phyloP scores from a whole-genome alignment of 192 early-diverging fungal genomes.

The Backusella westeae region DNA sequence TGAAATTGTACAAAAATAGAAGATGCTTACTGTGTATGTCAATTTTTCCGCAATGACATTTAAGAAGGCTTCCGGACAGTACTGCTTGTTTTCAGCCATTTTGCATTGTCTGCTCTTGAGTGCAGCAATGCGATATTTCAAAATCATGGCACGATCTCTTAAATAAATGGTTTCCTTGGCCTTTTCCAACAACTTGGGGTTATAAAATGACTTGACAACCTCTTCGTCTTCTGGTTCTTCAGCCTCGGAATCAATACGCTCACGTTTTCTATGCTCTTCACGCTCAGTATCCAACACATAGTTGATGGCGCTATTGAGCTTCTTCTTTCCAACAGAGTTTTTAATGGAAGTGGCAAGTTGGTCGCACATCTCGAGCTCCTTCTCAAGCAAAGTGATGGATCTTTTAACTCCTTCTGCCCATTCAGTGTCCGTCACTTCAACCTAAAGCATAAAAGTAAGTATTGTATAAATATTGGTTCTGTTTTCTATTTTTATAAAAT shows the following conservation, averaged over 20 bases:
- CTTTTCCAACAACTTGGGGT: conserved; percentile 70
- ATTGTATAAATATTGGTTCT: neutral
- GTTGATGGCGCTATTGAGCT: conserved; percentile 82
- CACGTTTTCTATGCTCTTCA: conserved; percentile 43
- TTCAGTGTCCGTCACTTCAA: conserved; percentile 88
- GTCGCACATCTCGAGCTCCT: conserved; percentile 76
- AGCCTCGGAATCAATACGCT: conserved; percentile 4
- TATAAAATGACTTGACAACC: conserved; percentile 62
- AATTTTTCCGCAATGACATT: conserved; percentile 93
- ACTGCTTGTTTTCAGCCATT: conserved; percentile 77
- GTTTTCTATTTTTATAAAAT: neutral
- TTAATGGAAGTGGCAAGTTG: conserved; percentile 71
- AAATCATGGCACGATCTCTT: conserved; percentile 70
- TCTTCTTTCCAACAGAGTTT: conserved; percentile 69
- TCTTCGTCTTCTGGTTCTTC: conserved; percentile 50
- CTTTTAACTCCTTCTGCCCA: conserved; percentile 91
- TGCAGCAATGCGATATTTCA: conserved; percentile 81
- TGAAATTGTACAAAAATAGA: neutral
- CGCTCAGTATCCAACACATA: conserved; percentile 72
- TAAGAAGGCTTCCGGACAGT: conserved; percentile 94
- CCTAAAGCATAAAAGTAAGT: conserved; percentile 29
- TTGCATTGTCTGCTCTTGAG: conserved; percentile 80
- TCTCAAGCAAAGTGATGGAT: conserved; percentile 71
- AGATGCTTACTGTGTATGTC: conserved; percentile 63
- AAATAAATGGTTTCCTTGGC: conserved; percentile 79